Base-by-base conservation (phyloP, 805 yeast species). In the Candida fluviatilis region DNA sequence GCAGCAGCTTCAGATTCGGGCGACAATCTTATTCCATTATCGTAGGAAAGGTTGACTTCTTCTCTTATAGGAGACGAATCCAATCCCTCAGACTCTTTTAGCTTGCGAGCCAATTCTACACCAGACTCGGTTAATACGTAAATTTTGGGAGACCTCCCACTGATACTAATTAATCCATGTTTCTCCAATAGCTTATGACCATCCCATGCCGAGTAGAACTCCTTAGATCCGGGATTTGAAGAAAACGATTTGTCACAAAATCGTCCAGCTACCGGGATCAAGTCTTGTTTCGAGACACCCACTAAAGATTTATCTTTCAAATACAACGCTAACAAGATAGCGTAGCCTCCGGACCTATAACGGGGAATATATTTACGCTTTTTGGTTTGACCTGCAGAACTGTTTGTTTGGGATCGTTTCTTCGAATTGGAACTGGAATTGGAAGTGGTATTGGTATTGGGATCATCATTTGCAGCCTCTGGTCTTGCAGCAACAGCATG, bases 281-380 rank as follows among this genome's bases (percentile, higher is more conserved):
- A 71, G 27, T 77, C 82, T 8, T 75, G 76, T 51, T 78, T 83
- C 3, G 80, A 69, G 49, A 85, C 51, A 0, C 96, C 95, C n/a
- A 57, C 51, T 15, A 69, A 57, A 2, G 58, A 49, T 3, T 60
- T 55, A 49, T 81, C 88, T 18, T 53, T 56, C 32, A 75, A 66
- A 35, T 69, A 61, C 3, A 89, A 59, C 0, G 81, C 80, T 14
- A 87, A 43, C 14, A 89, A 50, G 6, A 89, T 83, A 0, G 93
- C 95, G 62, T 85, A 90, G 0, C 85, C 95, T 1, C 96, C 96
- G 0, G 93, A 78, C 25, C 90, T 62, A 43, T 78, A 77, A 34
- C 68, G 71, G 0, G 97, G 97, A 0, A 88, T 71, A 55, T 84
- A 88, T 12, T 33, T 55, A 23, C 46, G 37, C 34, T 41, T 53